Base-by-base conservation (phyloP, 2,329 filamentous ascomycete species). In the Macrophomina pseudophaseolina region DNA sequence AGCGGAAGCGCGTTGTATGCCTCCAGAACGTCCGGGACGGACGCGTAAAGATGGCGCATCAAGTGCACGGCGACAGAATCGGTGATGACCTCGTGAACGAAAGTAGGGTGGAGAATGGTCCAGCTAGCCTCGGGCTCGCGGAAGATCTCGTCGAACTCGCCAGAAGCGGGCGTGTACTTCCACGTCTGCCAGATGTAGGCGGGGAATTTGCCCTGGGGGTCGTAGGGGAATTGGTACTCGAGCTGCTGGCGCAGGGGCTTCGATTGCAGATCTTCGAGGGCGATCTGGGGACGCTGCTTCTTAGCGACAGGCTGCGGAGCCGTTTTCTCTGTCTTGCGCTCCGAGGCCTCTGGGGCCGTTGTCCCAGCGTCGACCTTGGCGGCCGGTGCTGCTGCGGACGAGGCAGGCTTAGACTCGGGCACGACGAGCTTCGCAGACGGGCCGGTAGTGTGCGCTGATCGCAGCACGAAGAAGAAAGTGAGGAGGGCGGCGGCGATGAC, bases 181-280 rank as follows among this genome's bases (percentile, higher is more conserved):
- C 95, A 99, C 14, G 95, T 99, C 84, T 99, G 95, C 95, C 95
- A 99, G 75, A 99, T 96, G 83, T 97, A 98, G 66, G 93, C 94
- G 3, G 95, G 95, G 78, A 98, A 98, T 78, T 94, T 97, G 72
- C 85, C 80, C 74, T 93, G 88, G 69, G 94, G 85, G 74, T 97
- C 91, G 84, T 98, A 99, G 23, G 94, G 93, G 79, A 95, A 98
- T 72, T 96, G 91, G 82, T 97, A 97, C 63, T 90, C 90, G 66
- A 99, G 87, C 81, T 95, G 87, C 70, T 97, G 82, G 86, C 91
- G 84, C 64, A 94, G 85, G 16, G 91, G 88, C 80, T 91, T 88
- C 75, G 85, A 87, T 67, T 88, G 88, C 75, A 92, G 85, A 77
- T 94, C 90, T 64, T 88, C 84, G 71, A 93, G 80, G 63, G 86